phyloP scores from a whole-genome alignment of 2,329 filamentous ascomycete genomes.

The Periconia digitata region DNA sequence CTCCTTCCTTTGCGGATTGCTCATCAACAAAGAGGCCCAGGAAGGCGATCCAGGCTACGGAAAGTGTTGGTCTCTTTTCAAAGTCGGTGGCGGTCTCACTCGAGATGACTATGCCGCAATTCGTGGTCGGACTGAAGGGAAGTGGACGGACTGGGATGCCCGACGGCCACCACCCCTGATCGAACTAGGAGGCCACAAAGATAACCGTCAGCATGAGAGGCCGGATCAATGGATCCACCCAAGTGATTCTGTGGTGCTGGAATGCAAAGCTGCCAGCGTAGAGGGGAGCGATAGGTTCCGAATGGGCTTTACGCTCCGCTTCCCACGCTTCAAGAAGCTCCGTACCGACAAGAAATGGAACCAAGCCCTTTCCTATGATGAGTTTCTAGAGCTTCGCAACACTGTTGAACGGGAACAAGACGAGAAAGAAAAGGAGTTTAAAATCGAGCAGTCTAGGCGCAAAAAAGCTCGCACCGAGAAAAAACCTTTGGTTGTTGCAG shows the following conservation, averaged over 20 bases:
- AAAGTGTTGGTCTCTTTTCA: conserved; percentile 93
- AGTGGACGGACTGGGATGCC: conserved; percentile 85
- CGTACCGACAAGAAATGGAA: conserved; percentile 85
- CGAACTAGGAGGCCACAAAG: conserved; percentile 69
- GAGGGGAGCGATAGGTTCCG: conserved; percentile 76
- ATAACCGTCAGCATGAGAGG: conserved; percentile 71
- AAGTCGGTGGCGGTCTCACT: conserved; percentile 91
- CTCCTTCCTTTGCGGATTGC: conserved; percentile 86
- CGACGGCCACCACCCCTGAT: conserved; percentile 78
- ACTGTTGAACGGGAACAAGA: conserved; percentile 70
- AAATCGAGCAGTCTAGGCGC: conserved; percentile 67
- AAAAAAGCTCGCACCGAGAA: conserved; percentile 62
- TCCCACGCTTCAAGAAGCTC: conserved; percentile 83
- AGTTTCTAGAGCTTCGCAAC: conserved; percentile 72
- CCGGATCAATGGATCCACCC: conserved; percentile 95
- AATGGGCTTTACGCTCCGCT: conserved; percentile 76
- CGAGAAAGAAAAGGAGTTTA: conserved; percentile 70
- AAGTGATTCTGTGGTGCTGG: conserved; percentile 81
- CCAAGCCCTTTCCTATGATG: conserved; percentile 73
- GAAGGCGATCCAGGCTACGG: conserved; percentile 59
- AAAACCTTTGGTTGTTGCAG: conserved; percentile 73
- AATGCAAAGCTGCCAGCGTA: conserved; percentile 84
- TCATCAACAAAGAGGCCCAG: conserved; percentile 70
- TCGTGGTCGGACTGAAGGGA: conserved; percentile 80
- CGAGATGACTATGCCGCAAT: conserved; percentile 83